Evolutionary conservation across 1,139 yeast species (phyloP).

Genomic region (Taiozyma sp.): DNA sequence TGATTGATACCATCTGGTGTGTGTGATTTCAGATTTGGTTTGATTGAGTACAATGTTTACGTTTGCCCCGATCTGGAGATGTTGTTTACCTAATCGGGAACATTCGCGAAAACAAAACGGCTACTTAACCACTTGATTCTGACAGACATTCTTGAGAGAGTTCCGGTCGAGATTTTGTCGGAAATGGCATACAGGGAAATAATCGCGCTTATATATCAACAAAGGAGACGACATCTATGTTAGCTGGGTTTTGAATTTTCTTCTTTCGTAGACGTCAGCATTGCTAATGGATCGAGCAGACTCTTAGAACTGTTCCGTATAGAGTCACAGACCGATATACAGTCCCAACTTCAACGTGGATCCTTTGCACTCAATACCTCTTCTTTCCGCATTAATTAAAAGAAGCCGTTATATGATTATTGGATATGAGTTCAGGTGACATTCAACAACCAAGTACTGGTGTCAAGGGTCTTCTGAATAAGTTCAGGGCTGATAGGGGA

Average conservation of each 20-base stretch:
- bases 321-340: not conserved
- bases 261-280: not conserved
- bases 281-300: not conserved
- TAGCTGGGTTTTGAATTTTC: too few species aligned
- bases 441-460: not conserved
- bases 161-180: not conserved
- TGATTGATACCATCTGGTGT: not conserved
- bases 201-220: not conserved
- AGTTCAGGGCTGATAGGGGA: not conserved
- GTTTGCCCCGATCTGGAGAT: not conserved
- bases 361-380: too few species aligned
- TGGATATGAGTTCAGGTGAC: not conserved
- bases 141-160: not conserved
- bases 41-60: not conserved
- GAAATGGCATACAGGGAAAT: not conserved
- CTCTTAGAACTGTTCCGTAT: not conserved
- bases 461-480: not conserved
- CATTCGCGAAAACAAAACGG: not conserved
- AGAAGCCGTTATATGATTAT: not conserved
- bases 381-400: not conserved
- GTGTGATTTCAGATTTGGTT: not conserved
- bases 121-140: not conserved
- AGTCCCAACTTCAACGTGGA: too few species aligned
- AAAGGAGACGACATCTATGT: not conserved
- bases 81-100: not conserved